phyloP scores from a whole-genome alignment of 768 basidiomycete species.

The Favolaschia claudopus region DNA sequence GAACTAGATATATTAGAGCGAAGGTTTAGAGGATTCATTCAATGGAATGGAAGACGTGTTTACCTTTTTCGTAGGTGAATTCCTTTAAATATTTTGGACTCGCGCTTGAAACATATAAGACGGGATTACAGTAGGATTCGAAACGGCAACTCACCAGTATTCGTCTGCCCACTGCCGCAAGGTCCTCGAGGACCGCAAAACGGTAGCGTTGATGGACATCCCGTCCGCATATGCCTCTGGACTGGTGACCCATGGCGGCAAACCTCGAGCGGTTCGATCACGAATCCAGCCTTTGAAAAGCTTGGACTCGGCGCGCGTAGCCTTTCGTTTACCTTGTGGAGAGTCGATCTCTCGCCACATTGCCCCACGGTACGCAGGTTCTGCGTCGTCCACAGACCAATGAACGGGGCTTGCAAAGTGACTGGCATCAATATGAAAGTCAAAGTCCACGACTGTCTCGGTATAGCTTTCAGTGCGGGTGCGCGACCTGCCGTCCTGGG shows the following conservation, averaged over 20 bases:
- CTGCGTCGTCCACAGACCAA: slow-evolving; percentile 69
- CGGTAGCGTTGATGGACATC: slow-evolving; percentile 25
- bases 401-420: slow-evolving; percentile 50
- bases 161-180: slow-evolving; percentile 84
- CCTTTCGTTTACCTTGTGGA: slow-evolving; percentile 44
- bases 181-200: slow-evolving; percentile 63
- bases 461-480: slow-evolving; percentile 58
- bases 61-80: slow-evolving; percentile 73
- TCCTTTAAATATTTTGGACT: slow-evolving; percentile 78
- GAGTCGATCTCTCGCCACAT: slow-evolving; percentile 66
- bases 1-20: slow-evolving; percentile 23
- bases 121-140: background rate
- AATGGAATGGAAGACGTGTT: slow-evolving; percentile 1
- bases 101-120: slow-evolving; percentile 32
- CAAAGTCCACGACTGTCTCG: slow-evolving; percentile 71
- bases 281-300: slow-evolving; percentile 51
- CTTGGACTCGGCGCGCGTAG: slow-evolving; percentile 51
- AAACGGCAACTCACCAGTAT: slow-evolving; percentile 55
- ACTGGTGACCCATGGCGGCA: slow-evolving; percentile 53
- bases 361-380: slow-evolving; percentile 69
- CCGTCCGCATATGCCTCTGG: slow-evolving; percentile 28
- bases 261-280: slow-evolving; percentile 55
- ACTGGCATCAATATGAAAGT: slow-evolving; percentile 67
- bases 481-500: slow-evolving; percentile 41
- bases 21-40: background rate